Evolutionary conservation across 495 filamentous ascomycete species (phyloP), one percentile per base, ranked within the genome.

Genomic region (Trichocladium antarcticum): DNA sequence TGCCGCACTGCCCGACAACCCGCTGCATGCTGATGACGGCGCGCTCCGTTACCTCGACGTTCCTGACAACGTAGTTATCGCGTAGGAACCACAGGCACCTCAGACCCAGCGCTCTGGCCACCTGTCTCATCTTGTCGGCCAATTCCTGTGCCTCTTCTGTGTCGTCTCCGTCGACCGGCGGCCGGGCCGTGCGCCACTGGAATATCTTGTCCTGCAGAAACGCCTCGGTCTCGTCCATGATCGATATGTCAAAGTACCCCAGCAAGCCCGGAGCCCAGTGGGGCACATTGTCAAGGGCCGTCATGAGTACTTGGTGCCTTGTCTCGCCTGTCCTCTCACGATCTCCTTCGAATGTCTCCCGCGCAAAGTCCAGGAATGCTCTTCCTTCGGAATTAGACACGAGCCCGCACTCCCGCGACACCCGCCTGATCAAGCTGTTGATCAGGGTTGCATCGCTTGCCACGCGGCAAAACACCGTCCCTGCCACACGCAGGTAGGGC

Each of bases 181-280:
- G 56, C 15, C 6, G 60, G 52, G 7, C 64, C 61, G 42, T 70
- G 14, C 40, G 45, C 22, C 24, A 56, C 32, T 64, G 62, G 56
- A 87, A 80, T 20, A 85, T 49, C 38, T 76, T 70, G 8, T 74
- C 65, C 24, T 73, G 69, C 29, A 86, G 57, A 41, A 84, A 66
- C 5, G 68, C 67, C 42, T 81, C 71, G 1, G 80, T 77, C 24
- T 68, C 66, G 14, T 65, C 60, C 19, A 78, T 76, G 20, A 85
- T 71, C 3, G 58, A 47, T 11, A 64, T 62, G 35, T 86, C 81
- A 15, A 66, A 73, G 54, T 82, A 83, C 37, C 76, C 75, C 16
- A 88, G 70, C 21, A 92, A 58, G 2, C 78, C 73, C 7, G 86
- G 85, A 1, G 71, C 80, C 82, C 83, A 89, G 29, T 73, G 63